Percentiles rank a stretch among this genome's conserved stretches.
Conservation (phyloP, 2,329 filamentous ascomycete species). For the Colletotrichum lupini region DNA sequence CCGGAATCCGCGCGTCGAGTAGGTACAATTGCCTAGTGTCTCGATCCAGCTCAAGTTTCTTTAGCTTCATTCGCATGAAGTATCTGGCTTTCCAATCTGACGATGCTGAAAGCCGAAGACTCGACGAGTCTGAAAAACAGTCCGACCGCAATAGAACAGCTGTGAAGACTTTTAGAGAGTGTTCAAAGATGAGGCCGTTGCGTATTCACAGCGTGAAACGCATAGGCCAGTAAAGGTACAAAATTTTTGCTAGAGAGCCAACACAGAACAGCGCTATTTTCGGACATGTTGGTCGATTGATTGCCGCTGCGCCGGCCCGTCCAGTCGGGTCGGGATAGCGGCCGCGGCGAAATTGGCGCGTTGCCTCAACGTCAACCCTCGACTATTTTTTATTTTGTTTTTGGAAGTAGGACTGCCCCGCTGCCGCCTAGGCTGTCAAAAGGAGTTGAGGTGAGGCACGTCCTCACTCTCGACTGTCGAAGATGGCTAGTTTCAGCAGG, state of each 20-base stretch:
- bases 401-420: too few species aligned
- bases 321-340: slow-evolving; percentile 7
- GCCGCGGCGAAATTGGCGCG: background rate
- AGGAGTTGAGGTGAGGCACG: slow-evolving; percentile 10
- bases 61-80: background rate
- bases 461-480: background rate
- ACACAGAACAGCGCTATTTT: background rate
- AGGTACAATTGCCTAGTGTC: background rate
- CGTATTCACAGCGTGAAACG: background rate
- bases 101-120: background rate
- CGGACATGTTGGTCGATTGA: background rate
- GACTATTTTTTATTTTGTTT: background rate
- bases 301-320: slow-evolving; percentile 8
- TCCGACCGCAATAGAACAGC: background rate
- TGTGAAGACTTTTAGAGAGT: background rate
- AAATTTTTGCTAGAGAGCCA: background rate
- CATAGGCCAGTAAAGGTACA: background rate
- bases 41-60: background rate
- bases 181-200: background rate
- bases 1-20: slow-evolving; percentile 13
- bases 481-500: background rate
- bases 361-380: background rate
- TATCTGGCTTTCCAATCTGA: background rate
- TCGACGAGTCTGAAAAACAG: background rate
- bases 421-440: background rate